phyloP scores from a whole-genome alignment of 2,329 filamentous ascomycete genomes.

The Ceratocystis alfenasii region DNA sequence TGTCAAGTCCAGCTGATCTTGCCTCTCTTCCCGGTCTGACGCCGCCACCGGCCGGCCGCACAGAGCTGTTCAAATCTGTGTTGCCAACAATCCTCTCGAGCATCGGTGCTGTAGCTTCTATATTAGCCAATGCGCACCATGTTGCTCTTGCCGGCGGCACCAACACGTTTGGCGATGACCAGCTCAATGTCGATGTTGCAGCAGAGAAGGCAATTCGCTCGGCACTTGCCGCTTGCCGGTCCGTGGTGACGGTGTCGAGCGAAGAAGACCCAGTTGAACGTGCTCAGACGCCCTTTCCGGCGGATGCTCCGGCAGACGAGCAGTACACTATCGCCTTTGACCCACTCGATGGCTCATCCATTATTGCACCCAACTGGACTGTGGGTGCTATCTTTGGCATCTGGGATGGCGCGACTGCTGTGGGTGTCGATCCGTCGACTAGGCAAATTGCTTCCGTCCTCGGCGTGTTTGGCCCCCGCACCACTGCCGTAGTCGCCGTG shows the following conservation, averaged over 20 bases:
- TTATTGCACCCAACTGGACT: slow-evolving; percentile 46
- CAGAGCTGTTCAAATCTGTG: slow-evolving; percentile 35
- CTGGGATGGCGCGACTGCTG: slow-evolving; percentile 41
- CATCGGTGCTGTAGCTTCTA: slow-evolving; percentile 35
- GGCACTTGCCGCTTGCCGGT: slow-evolving; percentile 31
- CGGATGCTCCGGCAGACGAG: slow-evolving; percentile 27
- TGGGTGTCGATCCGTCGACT: slow-evolving; percentile 31
- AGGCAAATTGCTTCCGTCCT: slow-evolving; percentile 40
- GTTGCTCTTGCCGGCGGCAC: slow-evolving; percentile 30
- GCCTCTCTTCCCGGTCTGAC: slow-evolving; percentile 25
- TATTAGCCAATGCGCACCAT: slow-evolving; percentile 35
- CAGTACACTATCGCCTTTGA: slow-evolving; percentile 50
- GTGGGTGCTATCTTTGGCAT: slow-evolving; percentile 49
- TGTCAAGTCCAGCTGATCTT: slow-evolving; percentile 1
- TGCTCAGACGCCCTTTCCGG: slow-evolving; percentile 23
- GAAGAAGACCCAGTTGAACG: slow-evolving; percentile 49
- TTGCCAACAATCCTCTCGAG: slow-evolving; percentile 38
- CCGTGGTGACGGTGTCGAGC: slow-evolving; percentile 42
- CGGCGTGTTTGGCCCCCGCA: slow-evolving; percentile 44
- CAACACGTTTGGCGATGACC: slow-evolving; percentile 49
- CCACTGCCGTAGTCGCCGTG: slow-evolving; percentile 44
- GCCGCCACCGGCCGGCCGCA: slow-evolving; percentile 23
- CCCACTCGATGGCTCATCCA: slow-evolving; percentile 51
- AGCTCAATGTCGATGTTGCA: slow-evolving; percentile 46
- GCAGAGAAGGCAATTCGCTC: slow-evolving; percentile 39